A percentile compares a stretch with the other conserved stretches of the same genome.
phyloP scores from a whole-genome alignment of 139 green algal genomes.

The Penium margaritaceum region DNA sequence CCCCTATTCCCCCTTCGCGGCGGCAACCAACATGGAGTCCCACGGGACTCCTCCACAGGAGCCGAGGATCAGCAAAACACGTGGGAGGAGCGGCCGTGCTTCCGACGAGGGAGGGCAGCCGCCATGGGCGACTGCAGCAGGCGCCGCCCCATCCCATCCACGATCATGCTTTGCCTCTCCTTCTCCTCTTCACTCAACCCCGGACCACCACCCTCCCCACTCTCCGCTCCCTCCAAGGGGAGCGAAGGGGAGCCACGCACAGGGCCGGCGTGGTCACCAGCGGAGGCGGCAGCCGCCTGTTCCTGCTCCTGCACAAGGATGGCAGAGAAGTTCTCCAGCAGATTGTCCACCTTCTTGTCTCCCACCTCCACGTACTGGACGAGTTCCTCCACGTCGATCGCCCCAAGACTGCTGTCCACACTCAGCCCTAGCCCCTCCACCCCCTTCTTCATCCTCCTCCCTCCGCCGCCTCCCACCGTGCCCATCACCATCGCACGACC shows the following conservation, averaged over 20 bases:
- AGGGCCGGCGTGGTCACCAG: background rate
- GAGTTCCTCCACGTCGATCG: background rate
- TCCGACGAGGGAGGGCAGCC: background rate
- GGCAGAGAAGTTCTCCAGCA: background rate
- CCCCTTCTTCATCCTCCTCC: too few relatives aligned
- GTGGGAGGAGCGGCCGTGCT: background rate
- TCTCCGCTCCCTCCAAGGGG: background rate
- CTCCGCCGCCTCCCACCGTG: background rate
- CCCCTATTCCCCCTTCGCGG: too few relatives aligned
- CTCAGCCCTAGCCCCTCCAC: too few relatives aligned
- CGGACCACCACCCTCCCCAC: background rate
- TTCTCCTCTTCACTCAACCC: background rate
- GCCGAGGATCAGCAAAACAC: slow-evolving; percentile 5
- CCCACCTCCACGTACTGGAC: background rate
- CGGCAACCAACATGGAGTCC: too few relatives aligned
- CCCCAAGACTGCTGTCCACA: too few relatives aligned
- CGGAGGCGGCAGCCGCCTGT: background rate
- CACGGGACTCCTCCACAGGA: too few relatives aligned
- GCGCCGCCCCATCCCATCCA: background rate
- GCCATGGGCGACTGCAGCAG: slow-evolving; percentile 4
- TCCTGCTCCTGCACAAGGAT: background rate
- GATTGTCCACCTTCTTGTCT: background rate
- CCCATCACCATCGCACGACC: too few relatives aligned
- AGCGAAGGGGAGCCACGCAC: too few relatives aligned
- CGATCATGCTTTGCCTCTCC: slow-evolving; percentile 4